Percentiles rank a stretch among this genome's conserved stretches.
Evolutionary conservation across 139 green algal genomes (phyloP).

Genomic region (Chara braunii): DNA sequence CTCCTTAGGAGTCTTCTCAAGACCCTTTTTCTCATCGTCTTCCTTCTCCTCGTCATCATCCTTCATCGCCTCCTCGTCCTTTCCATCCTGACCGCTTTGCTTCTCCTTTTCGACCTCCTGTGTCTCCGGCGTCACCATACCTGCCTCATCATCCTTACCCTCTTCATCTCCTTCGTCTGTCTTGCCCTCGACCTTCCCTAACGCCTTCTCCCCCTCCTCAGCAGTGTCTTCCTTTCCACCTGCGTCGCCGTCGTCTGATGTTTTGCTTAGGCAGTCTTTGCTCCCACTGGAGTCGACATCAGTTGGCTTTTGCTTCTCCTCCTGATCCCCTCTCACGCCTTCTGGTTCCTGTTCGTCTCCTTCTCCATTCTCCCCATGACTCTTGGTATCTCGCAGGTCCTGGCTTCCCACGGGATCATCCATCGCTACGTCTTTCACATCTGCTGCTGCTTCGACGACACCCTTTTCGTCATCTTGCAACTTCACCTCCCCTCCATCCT

Average conservation of each 20-base stretch:
- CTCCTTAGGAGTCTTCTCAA: neutral
- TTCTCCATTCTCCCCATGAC: neutral
- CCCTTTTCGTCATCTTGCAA: neutral
- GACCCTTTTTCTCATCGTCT: neutral
- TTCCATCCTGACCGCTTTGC: neutral
- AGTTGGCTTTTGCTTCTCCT: no score
- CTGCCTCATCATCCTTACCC: slow-evolving; percentile 4
- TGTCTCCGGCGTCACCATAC: no score
- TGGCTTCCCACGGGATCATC: no score
- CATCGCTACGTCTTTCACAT: neutral
- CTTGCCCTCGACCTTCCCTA: neutral
- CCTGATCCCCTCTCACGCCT: no score
- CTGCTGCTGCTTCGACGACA: neutral
- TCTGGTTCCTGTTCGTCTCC: neutral
- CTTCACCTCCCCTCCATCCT: neutral
- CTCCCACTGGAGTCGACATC: no score
- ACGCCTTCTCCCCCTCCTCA: no score
- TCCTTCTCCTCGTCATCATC: neutral
- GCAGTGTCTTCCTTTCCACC: no score
- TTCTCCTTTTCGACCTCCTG: neutral
- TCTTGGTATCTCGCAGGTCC: no score
- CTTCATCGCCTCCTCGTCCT: slow-evolving; percentile 7
- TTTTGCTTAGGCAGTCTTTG: no score
- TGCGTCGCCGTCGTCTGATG: no score
- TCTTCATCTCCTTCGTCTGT: slow-evolving; percentile 1